Conservation (phyloP, 495 filamentous ascomycete species). For the Tuber microsphaerosporum region DNA sequence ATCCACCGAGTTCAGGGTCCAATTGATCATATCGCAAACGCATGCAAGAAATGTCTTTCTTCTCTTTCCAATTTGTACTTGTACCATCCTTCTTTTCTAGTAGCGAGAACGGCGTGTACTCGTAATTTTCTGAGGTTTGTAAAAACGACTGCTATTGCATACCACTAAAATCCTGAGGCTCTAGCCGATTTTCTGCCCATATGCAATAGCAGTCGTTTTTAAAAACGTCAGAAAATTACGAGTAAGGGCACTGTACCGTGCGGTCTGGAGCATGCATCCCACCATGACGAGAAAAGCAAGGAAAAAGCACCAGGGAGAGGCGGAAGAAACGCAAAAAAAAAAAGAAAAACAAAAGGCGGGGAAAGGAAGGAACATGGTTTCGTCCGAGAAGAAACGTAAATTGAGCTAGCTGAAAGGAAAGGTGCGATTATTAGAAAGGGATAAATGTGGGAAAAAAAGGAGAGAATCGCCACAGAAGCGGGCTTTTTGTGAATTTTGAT, state of each 20-base stretch:
- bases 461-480: background rate
- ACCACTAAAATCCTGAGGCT: no score
- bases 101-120: background rate
- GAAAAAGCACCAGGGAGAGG: background rate
- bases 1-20: background rate
- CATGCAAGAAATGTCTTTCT: background rate
- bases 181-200: no score
- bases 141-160: no score
- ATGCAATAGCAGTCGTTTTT: no score
- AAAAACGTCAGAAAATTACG: no score
- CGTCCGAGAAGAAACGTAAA: background rate
- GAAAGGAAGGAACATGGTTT: background rate
- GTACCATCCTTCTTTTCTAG: background rate
- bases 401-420: background rate
- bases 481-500: background rate
- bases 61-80: background rate
- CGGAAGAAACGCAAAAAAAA: background rate
- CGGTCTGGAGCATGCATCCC: background rate
- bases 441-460: background rate
- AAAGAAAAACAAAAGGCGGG: background rate
- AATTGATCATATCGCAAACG: background rate
- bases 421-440: background rate
- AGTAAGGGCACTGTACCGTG: background rate
- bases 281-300: background rate
- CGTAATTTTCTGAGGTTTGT: no score